phyloP scores from a whole-genome alignment of 805 yeast species.

The Candida bentonensis region DNA sequence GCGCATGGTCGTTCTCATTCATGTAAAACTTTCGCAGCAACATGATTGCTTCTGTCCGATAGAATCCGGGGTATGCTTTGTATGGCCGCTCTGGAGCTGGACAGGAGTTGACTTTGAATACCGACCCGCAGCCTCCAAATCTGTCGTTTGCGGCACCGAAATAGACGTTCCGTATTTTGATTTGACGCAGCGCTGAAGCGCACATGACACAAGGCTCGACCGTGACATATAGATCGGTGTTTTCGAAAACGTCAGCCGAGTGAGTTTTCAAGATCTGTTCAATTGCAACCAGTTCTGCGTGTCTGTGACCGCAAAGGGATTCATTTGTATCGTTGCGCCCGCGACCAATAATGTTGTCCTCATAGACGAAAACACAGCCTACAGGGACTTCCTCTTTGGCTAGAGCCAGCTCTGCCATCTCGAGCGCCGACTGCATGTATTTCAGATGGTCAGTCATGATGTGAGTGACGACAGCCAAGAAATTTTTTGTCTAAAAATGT shows the following conservation, averaged over 20 bases:
- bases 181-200: slow-evolving; percentile 77
- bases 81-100: slow-evolving; percentile 26
- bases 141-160: slow-evolving; percentile 93
- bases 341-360: slow-evolving; percentile 42
- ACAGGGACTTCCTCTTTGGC: slow-evolving; percentile 69
- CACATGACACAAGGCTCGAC: slow-evolving; percentile 99
- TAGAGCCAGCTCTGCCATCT: slow-evolving; percentile 48
- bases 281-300: slow-evolving; percentile 84
- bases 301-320: slow-evolving; percentile 75
- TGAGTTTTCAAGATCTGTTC: slow-evolving; percentile 31
- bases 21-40: slow-evolving; percentile 72
- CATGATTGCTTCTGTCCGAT: slow-evolving; percentile 70
- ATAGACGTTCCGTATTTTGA: slow-evolving; percentile 56
- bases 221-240: slow-evolving; percentile 71
- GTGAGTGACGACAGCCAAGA: background rate
- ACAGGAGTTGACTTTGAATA: slow-evolving; percentile 44
- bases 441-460: slow-evolving; percentile 11
- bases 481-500: too few species aligned
- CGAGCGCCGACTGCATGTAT: slow-evolving; percentile 25
- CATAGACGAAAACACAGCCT: slow-evolving; percentile 57
- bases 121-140: slow-evolving; percentile 94
- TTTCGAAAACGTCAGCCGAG: slow-evolving; percentile 27
- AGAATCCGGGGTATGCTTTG: slow-evolving; percentile 59
- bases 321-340: slow-evolving; percentile 83
- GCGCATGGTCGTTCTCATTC: slow-evolving; percentile 75